Conservation (phyloP, 257 asterid species). For the Penstemon davidsonii region DNA sequence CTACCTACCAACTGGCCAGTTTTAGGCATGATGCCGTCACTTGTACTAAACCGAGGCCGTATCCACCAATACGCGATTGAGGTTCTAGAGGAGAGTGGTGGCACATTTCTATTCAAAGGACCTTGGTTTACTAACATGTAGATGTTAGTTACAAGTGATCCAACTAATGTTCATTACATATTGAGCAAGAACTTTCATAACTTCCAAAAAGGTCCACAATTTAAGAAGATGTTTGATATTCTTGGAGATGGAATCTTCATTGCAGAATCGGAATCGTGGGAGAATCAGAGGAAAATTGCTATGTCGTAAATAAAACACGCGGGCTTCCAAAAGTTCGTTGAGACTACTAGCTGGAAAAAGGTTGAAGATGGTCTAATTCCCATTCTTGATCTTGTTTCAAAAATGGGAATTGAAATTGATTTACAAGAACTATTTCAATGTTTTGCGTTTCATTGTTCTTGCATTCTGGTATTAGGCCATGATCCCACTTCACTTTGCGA, state of each 20-base stretch:
- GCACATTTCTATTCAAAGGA: constrained; percentile 36
- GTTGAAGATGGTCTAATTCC: constrained; percentile 39
- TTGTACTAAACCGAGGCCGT: constrained; percentile 26
- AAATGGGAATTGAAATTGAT: constrained; percentile 25
- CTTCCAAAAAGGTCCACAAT: constrained; percentile 49
- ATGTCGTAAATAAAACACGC: constrained; percentile 24
- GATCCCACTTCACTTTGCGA: constrained; percentile 36
- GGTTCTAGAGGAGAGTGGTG: constrained; percentile 31
- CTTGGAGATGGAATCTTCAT: constrained; percentile 52
- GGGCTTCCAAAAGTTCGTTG: constrained; percentile 20
- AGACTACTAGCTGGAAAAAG: constrained; percentile 32
- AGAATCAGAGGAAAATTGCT: constrained; percentile 38
- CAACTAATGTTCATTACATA: constrained; percentile 49
- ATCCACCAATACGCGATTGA: constrained; percentile 36
- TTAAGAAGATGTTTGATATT: constrained; percentile 39
- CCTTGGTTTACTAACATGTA: constrained; percentile 36
- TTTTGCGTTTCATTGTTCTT: constrained; percentile 37
- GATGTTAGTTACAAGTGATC: constrained; percentile 49
- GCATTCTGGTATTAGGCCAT: constrained; percentile 27
- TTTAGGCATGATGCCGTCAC: constrained; percentile 45
- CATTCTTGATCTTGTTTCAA: constrained; percentile 33
- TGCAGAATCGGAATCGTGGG: constrained; percentile 50
- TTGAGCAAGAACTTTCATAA: constrained; percentile 46
- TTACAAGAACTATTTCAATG: constrained; percentile 48
- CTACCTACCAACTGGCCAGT: constrained; percentile 50